These are phyloP conservation scores for Venturia nashicola DNA, from an alignment of 2,329 filamentous ascomycete genomes.

Conservation along the genomic window DNA sequence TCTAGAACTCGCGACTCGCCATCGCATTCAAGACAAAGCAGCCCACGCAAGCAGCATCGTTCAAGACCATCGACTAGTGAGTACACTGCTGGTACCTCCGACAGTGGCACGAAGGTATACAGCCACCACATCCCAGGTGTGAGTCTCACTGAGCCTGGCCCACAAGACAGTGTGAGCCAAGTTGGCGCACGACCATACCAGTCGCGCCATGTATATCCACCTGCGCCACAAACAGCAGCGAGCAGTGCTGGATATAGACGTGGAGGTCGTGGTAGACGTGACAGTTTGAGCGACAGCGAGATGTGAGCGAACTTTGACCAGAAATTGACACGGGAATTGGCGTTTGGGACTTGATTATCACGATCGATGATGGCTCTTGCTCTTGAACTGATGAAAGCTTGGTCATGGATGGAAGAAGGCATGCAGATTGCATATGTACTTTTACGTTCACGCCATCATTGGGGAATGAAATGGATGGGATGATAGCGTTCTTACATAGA, in stretches of 20 bases:
- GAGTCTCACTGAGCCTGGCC: constrained; percentile 25
- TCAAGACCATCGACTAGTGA: constrained; percentile 26
- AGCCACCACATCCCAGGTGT: constrained; percentile 45
- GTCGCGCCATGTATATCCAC: not conserved
- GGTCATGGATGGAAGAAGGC: not conserved
- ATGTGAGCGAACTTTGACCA: not conserved
- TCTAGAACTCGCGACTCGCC: constrained; percentile 3
- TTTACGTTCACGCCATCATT: not conserved
- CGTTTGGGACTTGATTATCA: not conserved
- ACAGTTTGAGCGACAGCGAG: constrained; percentile 6
- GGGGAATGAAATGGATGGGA: not conserved
- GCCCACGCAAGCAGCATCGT: constrained; percentile 23
- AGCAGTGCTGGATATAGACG: constrained; percentile 5
- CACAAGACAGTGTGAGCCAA: constrained; percentile 27
- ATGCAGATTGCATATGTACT: not conserved
- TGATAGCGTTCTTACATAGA: not conserved
- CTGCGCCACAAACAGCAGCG: not conserved
- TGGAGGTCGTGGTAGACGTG: constrained; percentile 5
- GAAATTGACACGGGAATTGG: not conserved
- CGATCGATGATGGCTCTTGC: not conserved
- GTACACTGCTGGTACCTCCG: constrained; percentile 19
- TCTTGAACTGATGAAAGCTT: not conserved
- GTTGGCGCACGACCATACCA: constrained; percentile 17
- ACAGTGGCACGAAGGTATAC: constrained; percentile 41
- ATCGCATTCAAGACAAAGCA: constrained; percentile 13